Conservation (phyloP, 441 rosid genomes). For the Euphorbia corollata region DNA sequence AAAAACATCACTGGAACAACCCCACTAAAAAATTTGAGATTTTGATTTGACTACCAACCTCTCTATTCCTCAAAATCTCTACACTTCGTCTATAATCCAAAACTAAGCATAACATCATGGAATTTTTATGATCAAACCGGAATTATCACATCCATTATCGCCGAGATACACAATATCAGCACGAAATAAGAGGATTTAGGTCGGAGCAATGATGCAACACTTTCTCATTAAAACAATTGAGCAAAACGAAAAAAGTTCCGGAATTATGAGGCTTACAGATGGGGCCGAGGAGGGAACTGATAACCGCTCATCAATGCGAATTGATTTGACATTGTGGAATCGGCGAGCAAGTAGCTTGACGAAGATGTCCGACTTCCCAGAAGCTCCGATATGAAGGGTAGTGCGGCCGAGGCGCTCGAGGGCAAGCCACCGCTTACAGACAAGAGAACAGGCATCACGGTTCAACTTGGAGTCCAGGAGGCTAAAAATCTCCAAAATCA, state of each 20-base stretch:
- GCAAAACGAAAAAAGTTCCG: neutral
- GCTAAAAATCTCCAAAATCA: constrained; percentile 63
- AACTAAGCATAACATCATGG: neutral
- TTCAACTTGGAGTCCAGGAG: constrained; percentile 52
- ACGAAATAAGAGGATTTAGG: neutral
- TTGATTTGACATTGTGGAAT: constrained; percentile 45
- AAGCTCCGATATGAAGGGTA: constrained; percentile 72
- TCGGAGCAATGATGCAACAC: neutral
- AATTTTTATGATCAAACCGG: neutral
- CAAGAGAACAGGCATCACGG: constrained; percentile 78
- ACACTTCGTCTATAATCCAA: neutral
- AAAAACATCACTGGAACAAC: neutral
- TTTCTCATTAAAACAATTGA: neutral
- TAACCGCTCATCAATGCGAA: constrained; percentile 67
- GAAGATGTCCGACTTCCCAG: constrained; percentile 53
- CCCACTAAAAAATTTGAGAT: neutral
- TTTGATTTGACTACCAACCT: neutral
- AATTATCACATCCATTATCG: neutral
- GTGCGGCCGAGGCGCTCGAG: constrained; percentile 71
- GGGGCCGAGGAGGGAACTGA: constrained; percentile 40
- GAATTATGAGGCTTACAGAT: constrained; percentile 28
- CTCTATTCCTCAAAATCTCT: neutral
- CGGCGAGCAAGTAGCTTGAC: constrained; percentile 58
- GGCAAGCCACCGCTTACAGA: constrained; percentile 71
- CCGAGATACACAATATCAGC: neutral